Base-by-base conservation (phyloP, 208 protist genomes). In the Acanthamoeba divionensis region DNA sequence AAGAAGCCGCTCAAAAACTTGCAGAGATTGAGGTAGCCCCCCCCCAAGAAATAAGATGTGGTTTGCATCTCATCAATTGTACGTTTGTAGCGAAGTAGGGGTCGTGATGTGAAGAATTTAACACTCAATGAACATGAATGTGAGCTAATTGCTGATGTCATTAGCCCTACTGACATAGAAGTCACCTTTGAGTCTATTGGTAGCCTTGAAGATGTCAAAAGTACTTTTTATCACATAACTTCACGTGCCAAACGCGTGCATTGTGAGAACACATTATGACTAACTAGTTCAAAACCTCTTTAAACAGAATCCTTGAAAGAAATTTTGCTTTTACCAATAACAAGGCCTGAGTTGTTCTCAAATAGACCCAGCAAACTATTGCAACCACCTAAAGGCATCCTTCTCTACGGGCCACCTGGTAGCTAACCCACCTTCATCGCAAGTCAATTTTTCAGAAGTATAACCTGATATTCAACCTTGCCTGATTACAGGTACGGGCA, bases 341-440 rank as follows among this genome's bases (percentile, higher is more conserved):
- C 55, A 29, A 45, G 50, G 5, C 73, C 73, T 24, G 73, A 83
- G 48, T 38, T 83, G 45, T 83, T 83, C 31, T 24, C 55, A 26
- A 38, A 52, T n/a, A 45, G 73, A 21, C 38, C 10, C 0, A 63
- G 48, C 50, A 54, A 62, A 6, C 50, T 83, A 26, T 52, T 83
- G 45, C 73, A 83, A 31, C 50, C 73, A 31, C 73, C 73, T 52
- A 83, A 83, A 31, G 73, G 73, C 2, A 83, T 83, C 38, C 73
- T 83, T 38, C 73, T 83, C 50, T 83, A 83, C 29, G 73, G 73
- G 0, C 73, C 73, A 65, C 73, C 73, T 1, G 65, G 65, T 75
- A 45, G 12, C 10, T 15, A 21, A 8, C 47, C 65, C 6, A 21
- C 24, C 12, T 69, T 21, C 62, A n/a, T 69, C 9, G 18, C 9